These are phyloP conservation scores for Penicillium simplicissimum DNA, from an alignment of 495 filamentous ascomycete genomes.

Conservation along the genomic window DNA sequence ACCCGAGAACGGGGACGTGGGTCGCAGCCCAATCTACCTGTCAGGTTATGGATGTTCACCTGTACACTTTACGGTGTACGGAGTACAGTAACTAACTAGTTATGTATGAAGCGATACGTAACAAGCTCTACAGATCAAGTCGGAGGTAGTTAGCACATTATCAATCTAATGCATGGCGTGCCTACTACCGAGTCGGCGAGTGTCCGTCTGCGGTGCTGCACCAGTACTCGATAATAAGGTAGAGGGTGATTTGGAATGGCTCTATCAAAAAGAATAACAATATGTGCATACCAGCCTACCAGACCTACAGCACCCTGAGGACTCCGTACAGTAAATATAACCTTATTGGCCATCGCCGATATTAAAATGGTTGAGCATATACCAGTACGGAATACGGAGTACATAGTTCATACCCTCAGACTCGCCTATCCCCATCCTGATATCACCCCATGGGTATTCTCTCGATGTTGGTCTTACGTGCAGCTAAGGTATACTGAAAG, in stretches of 20 bases:
- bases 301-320: too few relatives aligned
- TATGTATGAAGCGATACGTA: neutral
- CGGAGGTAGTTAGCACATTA: neutral
- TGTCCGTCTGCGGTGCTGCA: neutral
- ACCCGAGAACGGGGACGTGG: slow-evolving; percentile 26
- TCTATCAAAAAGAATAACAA: neutral
- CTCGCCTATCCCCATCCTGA: neutral
- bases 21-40: slow-evolving; percentile 9
- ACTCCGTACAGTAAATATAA: neutral
- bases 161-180: neutral
- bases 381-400: neutral
- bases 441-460: neutral
- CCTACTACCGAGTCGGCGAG: too few relatives aligned
- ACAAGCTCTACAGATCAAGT: neutral
- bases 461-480: slow-evolving; percentile 15
- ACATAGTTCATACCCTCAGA: neutral
- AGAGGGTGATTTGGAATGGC: neutral
- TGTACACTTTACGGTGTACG: too few relatives aligned
- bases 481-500: slow-evolving; percentile 8
- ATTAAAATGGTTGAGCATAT: neutral
- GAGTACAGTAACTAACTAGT: too few relatives aligned
- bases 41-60: slow-evolving; percentile 5
- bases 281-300: neutral
- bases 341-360: neutral
- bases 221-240: neutral